Evolutionary conservation across 495 filamentous ascomycete genomes (phyloP), one percentile per base, ranked within the genome.

Genomic region (Hyphodiscus hymeniophilus): DNA sequence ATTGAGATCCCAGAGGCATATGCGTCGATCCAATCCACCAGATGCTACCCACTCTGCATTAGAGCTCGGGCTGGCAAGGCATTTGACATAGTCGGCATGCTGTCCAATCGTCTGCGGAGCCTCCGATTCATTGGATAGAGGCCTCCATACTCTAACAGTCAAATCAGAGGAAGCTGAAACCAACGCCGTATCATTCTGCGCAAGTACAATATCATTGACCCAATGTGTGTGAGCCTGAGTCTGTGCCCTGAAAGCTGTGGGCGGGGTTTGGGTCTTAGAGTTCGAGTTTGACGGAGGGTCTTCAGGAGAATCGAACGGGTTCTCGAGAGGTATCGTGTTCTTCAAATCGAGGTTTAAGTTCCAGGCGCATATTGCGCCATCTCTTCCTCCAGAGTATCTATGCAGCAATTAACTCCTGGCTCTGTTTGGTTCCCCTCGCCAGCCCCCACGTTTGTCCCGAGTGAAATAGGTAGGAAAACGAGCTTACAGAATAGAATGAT

Each of bases 161-260:
- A 94, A 82, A 65, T 98, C 92, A 11, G 94, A 96, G 3, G 92
- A 97, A 17, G 89, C 91, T 10, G 94, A 95, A 7, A 96, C 85
- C 10, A 98, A 71, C 6, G 88, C 88, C 15, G 80, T 75, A 61
- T 95, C 87, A 41, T 82, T 79, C 56, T 89, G 76, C 22, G 85
- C 82, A 45, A 97, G 78, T n/a, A 82, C 79, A 49, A 98, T 87
- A 58, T 97, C 91, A 61, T 97, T 97, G 63, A 98, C 85, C 92
- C 92, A 97, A 65, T 97, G 91, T 22, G 90, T 97, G 63, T 98
- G 92, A 11, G 92, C 94, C 59, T 96, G 89, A n/a, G 90, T 86
- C 64, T 95, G 89, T 39, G 82, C 76, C 48, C 87, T 81, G 63
- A 91, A 91, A n/a, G 74, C 75, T 28, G 89, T 87, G 2, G 12